Evolutionary conservation across 1,284 basidiomycete species (phyloP).

Genomic region (Ceratobasidium sp.): DNA sequence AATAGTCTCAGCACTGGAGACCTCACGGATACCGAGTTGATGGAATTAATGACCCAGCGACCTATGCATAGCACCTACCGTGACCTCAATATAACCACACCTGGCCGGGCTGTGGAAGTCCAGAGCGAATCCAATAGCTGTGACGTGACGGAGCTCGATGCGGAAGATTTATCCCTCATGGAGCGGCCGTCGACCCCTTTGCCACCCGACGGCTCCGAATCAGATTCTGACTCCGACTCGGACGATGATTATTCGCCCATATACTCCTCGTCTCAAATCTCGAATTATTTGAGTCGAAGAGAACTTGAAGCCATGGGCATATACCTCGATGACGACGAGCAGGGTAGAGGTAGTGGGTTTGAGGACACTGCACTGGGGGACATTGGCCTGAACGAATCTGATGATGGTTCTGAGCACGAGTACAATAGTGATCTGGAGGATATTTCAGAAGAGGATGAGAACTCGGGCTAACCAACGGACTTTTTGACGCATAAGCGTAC

Average conservation of each 20-base stretch:
- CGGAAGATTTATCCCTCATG: constrained; percentile 3
- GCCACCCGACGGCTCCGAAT: not conserved
- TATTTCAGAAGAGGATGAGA: no score
- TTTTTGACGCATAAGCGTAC: no score
- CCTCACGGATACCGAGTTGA: not conserved
- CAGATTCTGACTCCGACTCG: constrained; percentile 7
- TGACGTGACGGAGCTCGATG: not conserved
- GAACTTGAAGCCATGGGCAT: constrained; percentile 33
- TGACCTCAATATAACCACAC: not conserved
- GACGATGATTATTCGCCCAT: constrained; percentile 3
- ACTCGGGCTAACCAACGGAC: no score
- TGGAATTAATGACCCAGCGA: constrained; percentile 1
- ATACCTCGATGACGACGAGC: constrained; percentile 14
- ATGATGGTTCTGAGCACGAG: no score
- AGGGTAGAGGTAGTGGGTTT: no score
- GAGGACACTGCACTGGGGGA: no score
- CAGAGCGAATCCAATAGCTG: not conserved
- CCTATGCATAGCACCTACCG: constrained; percentile 3
- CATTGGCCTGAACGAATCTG: no score
- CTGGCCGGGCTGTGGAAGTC: not conserved
- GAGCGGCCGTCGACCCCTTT: constrained; percentile 19
- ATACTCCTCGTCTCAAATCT: not conserved
- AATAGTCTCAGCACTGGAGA: not conserved
- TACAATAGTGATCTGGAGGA: no score
- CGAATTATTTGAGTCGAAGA: not conserved